phyloP scores from a whole-genome alignment of 371 early-diverging fungal species.

The Amoeboaphelidium occidentale region DNA sequence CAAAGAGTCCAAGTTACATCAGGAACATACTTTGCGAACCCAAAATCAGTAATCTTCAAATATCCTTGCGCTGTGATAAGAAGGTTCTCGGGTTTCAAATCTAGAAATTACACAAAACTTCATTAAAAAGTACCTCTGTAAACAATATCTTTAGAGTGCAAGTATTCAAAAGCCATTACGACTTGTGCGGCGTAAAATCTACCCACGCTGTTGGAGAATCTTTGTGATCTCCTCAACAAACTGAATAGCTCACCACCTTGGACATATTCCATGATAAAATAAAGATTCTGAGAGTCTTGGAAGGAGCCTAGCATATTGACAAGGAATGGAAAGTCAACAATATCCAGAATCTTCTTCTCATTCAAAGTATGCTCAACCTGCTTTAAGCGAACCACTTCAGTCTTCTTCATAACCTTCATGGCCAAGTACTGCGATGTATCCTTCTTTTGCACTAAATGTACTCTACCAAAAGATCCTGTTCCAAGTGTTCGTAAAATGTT shows the following conservation, averaged over 20 bases:
- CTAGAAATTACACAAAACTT: no score
- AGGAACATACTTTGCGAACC: slow-evolving; percentile 12
- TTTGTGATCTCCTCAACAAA: slow-evolving; percentile 15
- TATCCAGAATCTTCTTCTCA: slow-evolving; percentile 11
- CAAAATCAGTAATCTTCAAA: slow-evolving; percentile 20
- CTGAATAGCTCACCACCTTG: slow-evolving; percentile 20
- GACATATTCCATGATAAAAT: slow-evolving; percentile 18
- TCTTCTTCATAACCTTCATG: slow-evolving; percentile 1
- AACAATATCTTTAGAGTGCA: slow-evolving; percentile 54
- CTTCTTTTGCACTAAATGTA: background rate
- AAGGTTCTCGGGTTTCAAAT: slow-evolving; percentile 22
- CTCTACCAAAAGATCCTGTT: slow-evolving; percentile 3
- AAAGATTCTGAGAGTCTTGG: slow-evolving; percentile 8
- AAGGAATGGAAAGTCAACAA: slow-evolving; percentile 10
- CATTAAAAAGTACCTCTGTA: no score
- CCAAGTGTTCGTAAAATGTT: slow-evolving; percentile 2
- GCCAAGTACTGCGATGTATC: background rate
- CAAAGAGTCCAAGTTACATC: slow-evolving; percentile 9
- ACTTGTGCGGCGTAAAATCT: slow-evolving; percentile 71
- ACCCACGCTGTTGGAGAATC: slow-evolving; percentile 71
- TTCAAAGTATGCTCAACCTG: slow-evolving; percentile 10
- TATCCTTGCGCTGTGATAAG: slow-evolving; percentile 14
- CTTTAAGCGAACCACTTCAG: background rate
- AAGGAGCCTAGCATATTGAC: slow-evolving; percentile 6
- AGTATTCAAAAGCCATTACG: slow-evolving; percentile 49